These are phyloP conservation scores for Penstemon newberryi DNA, from an alignment of 257 asterid species.

Conservation along the genomic window DNA sequence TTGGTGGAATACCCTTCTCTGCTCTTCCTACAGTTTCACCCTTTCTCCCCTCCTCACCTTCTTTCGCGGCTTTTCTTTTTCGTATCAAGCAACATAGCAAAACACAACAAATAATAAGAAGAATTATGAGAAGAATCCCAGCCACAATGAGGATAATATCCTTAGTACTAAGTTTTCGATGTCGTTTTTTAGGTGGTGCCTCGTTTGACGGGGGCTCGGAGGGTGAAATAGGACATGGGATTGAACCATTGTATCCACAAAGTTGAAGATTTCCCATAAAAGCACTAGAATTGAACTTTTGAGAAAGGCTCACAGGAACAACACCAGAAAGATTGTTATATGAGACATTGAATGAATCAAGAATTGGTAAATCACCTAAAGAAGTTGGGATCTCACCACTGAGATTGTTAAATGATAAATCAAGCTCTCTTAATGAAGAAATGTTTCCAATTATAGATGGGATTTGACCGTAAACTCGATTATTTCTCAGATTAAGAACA, in stretches of 20 bases:
- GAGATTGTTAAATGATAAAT: conserved; percentile 58
- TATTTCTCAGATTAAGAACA: conserved; percentile 54
- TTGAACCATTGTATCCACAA: conserved; percentile 69
- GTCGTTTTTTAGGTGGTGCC: conserved; percentile 23
- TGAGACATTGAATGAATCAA: conserved; percentile 68
- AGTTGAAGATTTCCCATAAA: conserved; percentile 71
- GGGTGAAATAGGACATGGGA: conserved; percentile 52
- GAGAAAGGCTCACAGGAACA: conserved; percentile 59
- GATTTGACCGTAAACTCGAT: conserved; percentile 50
- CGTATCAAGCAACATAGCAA: conserved; percentile 61
- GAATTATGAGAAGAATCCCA: conserved; percentile 61
- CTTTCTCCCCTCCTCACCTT: conserved; percentile 37
- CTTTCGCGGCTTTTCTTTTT: conserved; percentile 49
- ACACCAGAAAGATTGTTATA: conserved; percentile 79
- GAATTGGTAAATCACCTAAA: conserved; percentile 56
- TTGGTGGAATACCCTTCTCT: conserved; percentile 47
- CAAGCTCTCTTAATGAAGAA: conserved; percentile 59
- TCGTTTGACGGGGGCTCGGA: conserved; percentile 41
- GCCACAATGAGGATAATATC: conserved; percentile 77
- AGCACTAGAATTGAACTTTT: conserved; percentile 62
- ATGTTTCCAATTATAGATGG: conserved; percentile 52
- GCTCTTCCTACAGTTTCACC: conserved; percentile 18
- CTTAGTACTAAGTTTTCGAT: conserved; percentile 53
- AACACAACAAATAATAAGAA: conserved; percentile 60
- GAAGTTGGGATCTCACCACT: conserved; percentile 71